These are phyloP conservation scores for Pythium biforme DNA, from an alignment of 352 stramenopile species.

Conservation along the genomic window DNA sequence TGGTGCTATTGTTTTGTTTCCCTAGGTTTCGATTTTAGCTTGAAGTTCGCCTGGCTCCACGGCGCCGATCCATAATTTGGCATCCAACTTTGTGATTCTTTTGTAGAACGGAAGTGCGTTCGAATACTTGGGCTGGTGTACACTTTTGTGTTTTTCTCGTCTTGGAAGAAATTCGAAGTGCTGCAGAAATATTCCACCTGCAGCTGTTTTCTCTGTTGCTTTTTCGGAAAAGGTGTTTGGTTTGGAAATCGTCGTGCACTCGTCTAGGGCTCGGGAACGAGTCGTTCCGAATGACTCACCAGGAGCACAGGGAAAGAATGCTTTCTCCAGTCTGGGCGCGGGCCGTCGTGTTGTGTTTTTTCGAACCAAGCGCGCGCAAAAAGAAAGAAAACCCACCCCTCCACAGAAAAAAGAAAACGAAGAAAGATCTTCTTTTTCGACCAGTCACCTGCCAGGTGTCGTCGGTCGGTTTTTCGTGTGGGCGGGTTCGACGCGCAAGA, in stretches of 20 bases:
- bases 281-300: not conserved
- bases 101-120: constrained; percentile 3
- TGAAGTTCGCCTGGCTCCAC: no score
- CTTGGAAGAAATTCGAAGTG: not conserved
- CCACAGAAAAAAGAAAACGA: constrained; percentile 18
- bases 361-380: constrained; percentile 15
- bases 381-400: constrained; percentile 17
- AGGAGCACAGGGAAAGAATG: not conserved
- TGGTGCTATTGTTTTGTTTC: no score
- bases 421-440: constrained; percentile 25
- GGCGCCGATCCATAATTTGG: no score
- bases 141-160: not conserved
- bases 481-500: constrained; percentile 5
- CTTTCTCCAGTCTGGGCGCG: not conserved
- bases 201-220: constrained; percentile 1
- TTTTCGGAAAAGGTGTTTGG: constrained; percentile 1
- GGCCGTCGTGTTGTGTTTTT: constrained; percentile 9
- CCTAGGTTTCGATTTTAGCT: constrained; percentile 11
- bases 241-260: constrained; percentile 9
- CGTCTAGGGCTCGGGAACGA: constrained; percentile 4
- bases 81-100: not conserved
- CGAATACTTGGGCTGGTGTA: not conserved
- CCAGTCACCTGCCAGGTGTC: constrained; percentile 14
- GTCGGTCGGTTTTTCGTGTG: constrained; percentile 12
- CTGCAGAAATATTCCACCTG: not conserved